Conservation (phyloP, 2,329 filamentous ascomycete species). For the Pleoardoris graminearum region DNA sequence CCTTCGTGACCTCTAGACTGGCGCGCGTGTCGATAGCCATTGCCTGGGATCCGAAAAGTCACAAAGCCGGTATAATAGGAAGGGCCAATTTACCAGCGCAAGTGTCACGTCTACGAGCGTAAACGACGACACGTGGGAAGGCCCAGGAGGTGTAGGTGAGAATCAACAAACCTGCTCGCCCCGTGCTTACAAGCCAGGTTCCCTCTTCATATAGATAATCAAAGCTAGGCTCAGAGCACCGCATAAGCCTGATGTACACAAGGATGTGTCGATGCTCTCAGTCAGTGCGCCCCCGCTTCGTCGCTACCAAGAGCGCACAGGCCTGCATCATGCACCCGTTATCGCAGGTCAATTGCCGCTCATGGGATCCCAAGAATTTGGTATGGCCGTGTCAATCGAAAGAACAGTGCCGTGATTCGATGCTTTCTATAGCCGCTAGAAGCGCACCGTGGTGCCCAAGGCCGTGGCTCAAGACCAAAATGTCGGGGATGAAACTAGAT, state of each 20-base stretch:
- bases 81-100: not conserved
- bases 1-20: constrained; percentile 40
- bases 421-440: constrained; percentile 19
- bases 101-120: not conserved
- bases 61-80: not conserved
- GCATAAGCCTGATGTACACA: not conserved
- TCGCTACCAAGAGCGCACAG: not conserved
- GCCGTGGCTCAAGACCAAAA: constrained; percentile 18
- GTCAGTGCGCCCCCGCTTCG: constrained; percentile 1
- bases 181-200: not conserved
- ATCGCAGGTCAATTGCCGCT: constrained; percentile 13
- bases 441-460: constrained; percentile 25
- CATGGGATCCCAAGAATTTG: constrained; percentile 17
- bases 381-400: not conserved
- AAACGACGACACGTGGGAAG: constrained; percentile 3
- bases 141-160: not conserved
- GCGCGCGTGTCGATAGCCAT: constrained; percentile 34
- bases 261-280: not conserved
- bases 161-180: not conserved
- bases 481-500: constrained; percentile 21
- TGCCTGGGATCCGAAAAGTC: not conserved
- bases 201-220: constrained; percentile 1
- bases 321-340: not conserved
- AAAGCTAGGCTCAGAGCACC: not conserved
- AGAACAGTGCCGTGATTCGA: not conserved